Evolutionary conservation across 306 rosid species (phyloP).

Genomic region (Sesbania bispinosa): DNA sequence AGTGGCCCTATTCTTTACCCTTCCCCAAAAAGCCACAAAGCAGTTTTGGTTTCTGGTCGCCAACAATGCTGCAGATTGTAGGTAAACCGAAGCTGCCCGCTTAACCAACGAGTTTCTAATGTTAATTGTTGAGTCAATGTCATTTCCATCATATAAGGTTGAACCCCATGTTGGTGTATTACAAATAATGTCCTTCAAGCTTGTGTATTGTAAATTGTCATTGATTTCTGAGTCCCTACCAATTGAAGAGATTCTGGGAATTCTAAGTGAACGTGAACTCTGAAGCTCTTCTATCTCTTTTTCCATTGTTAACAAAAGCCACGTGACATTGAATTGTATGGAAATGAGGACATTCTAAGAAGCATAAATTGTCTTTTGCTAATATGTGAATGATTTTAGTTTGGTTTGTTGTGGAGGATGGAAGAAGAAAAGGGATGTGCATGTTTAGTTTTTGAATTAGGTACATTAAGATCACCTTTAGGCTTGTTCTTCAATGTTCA

Average conservation of each 20-base stretch:
- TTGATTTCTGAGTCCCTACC: slow-evolving; percentile 19
- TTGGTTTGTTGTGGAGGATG: not conserved
- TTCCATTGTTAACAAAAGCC: slow-evolving; percentile 36
- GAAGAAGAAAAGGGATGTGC: not conserved
- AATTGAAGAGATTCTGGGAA: not conserved
- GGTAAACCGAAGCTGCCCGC: slow-evolving; percentile 63
- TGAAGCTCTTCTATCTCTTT: slow-evolving; percentile 24
- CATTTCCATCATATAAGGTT: slow-evolving; percentile 32
- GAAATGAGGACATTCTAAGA: slow-evolving; percentile 16
- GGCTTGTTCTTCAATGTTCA: slow-evolving; percentile 13
- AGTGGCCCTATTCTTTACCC: slow-evolving; percentile 25
- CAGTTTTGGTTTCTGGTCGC: slow-evolving; percentile 36
- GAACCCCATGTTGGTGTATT: slow-evolving; percentile 30
- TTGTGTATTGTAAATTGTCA: slow-evolving; percentile 46
- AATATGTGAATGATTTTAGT: not conserved
- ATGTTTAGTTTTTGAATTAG: slow-evolving; percentile 4
- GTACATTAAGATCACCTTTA: not conserved
- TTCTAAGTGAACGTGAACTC: slow-evolving; percentile 21
- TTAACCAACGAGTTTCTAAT: slow-evolving; percentile 58
- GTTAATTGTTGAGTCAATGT: slow-evolving; percentile 41
- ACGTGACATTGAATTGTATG: slow-evolving; percentile 8
- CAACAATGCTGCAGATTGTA: slow-evolving; percentile 49
- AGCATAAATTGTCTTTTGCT: not conserved
- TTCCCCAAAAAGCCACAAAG: slow-evolving; percentile 45
- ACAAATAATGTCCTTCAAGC: slow-evolving; percentile 62